Evolutionary conservation across 2,329 filamentous ascomycete species (phyloP), one percentile per base, ranked within the genome.

Genomic region (Fusarium oxysporum): DNA sequence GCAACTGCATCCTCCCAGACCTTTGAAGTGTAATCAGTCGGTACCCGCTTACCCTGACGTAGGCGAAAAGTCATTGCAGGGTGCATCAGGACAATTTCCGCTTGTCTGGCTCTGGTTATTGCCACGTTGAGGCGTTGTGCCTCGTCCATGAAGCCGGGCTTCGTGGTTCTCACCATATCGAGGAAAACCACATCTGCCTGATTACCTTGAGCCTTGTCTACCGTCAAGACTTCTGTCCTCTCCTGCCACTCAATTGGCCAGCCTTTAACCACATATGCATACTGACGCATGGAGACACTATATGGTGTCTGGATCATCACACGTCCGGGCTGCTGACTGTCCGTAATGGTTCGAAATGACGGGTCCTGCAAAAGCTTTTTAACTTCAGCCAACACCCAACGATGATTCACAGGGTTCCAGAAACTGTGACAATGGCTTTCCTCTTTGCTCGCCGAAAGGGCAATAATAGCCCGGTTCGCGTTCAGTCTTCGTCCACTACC

Each of bases 171-270:
- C 5, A 86, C 85, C 68, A 86, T 80, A 75, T 87, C 85, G 0
- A 87, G 78, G 38, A 86, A 83, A 0, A 87, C 84, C 9, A 86
- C 78, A 44, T 87, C 85, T 0, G 85, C 85, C 63, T 87, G 83
- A 19, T 85, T 84, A 0, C 85, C 85, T 43, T 86, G 85, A 0
- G 83, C 82, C 8, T 81, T 84, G 55, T 86, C 85, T 2, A 86
- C 81, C 0, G 85, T 87, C 23, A 85, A 70, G 0, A 85, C 81
- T 30, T 83, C 78, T 0, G 86, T 81, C 3, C 83, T 76, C 1
- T 69, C 37, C 48, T 79, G 77, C 51, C 68, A 78, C 16, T 78
- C 71, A 2, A 54, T 17, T 0, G 80, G 79, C 74, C 81, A 78
- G 5, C 68, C 48, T 14, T 76, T 77, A 1, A 80, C 76, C 1